Base-by-base conservation (phyloP, 768 basidiomycete genomes). In the Rhizopogon vulgaris region DNA sequence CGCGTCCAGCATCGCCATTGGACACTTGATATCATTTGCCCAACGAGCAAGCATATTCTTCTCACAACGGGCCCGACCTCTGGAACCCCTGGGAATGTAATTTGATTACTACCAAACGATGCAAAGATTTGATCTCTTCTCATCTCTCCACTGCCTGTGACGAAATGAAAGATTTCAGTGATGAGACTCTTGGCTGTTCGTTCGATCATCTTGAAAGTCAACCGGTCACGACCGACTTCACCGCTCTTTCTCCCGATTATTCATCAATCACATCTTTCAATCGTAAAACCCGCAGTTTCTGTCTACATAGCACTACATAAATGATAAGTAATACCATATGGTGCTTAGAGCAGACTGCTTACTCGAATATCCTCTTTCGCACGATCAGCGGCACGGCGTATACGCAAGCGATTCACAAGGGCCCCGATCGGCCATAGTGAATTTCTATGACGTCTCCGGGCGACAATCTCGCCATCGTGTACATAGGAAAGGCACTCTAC, bases 1-100 rank as follows among this genome's bases (percentile, higher is more conserved):
- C 22, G 52, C 58, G 52, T 54, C 62, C 48, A 57, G 45, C 55
- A 60, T 56, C 43, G 45, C 47, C 27, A 53, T 51, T 40, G 52
- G 52, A 28, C 37, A 39, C 51, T 56, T 54, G 56, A 39, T 48
- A 60, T 52, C 62, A 57, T 52, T 56, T 54, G 50, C 54, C 61
- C 42, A 27, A 52, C 42, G 52, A 58, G 53, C 58, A 42, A 49
- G 51, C 17, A 14, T 28, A 24, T 42, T 30, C 49, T 67, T 65
- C 65, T 67, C 63, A 60, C 59, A 55, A 41, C 22, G 24, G 42
- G 38, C 36, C 38, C 41, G 56, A 52, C 30, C 30, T 45, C 43
- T 45, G 30, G 18, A 17, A 45, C 43, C 43, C 30, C 32, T 45
- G 7, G 2, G 8, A 38, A n/a, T 38, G 37, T 32, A 18, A 45